These are phyloP conservation scores for Aspergillus uvarum DNA, from an alignment of 2,329 filamentous ascomycete genomes.

Conservation along the genomic window DNA sequence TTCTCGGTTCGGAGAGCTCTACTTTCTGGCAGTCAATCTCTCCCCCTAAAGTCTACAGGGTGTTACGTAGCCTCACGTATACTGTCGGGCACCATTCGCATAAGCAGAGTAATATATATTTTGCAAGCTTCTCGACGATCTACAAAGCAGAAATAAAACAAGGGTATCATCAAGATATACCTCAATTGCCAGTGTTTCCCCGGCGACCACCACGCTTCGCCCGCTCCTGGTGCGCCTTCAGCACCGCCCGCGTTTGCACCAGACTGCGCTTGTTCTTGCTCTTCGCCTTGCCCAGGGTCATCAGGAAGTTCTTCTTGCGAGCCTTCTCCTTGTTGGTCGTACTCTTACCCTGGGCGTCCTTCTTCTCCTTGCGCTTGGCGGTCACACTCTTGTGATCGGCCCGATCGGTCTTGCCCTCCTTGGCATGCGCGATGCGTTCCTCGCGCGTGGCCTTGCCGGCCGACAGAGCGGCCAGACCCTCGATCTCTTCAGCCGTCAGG, in stretches of 20 bases:
- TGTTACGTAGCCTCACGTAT: no score
- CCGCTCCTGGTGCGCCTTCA: slow-evolving; percentile 78
- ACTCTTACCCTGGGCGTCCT: slow-evolving; percentile 86
- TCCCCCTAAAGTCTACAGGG: no score
- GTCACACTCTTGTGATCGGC: slow-evolving; percentile 82
- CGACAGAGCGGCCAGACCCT: slow-evolving; percentile 73
- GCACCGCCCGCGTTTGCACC: slow-evolving; percentile 75
- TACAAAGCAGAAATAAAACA: not conserved
- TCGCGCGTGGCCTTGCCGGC: slow-evolving; percentile 80
- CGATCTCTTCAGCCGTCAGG: slow-evolving; percentile 87
- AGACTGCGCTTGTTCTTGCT: slow-evolving; percentile 93
- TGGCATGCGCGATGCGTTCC: slow-evolving; percentile 79
- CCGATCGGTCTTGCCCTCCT: slow-evolving; percentile 75
- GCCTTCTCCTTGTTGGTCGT: slow-evolving; percentile 97
- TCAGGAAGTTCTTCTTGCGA: slow-evolving; percentile 96
- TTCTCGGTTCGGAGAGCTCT: no score
- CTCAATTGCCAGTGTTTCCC: slow-evolving; percentile 57
- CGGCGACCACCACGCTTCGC: slow-evolving; percentile 81
- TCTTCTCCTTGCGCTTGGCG: slow-evolving; percentile 81
- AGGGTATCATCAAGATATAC: slow-evolving; percentile 6
- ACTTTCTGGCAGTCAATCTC: no score
- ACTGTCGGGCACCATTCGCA: no score
- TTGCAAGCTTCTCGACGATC: no score
- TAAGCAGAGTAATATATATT: no score
- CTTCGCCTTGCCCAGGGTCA: slow-evolving; percentile 96